Base-by-base conservation (phyloP, 345 rosid species). In the Populus euphratica region DNA sequence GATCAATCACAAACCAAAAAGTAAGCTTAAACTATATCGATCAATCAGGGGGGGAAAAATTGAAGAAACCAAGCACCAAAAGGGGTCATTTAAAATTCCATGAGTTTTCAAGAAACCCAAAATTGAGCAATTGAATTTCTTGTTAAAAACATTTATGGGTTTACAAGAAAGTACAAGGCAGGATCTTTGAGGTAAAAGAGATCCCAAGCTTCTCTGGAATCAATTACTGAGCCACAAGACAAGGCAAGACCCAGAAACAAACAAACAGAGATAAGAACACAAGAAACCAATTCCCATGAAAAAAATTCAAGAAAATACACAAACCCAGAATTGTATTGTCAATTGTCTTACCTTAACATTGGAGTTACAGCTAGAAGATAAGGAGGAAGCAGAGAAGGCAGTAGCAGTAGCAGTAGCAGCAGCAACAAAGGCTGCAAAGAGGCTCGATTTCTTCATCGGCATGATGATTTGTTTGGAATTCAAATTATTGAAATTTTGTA, bases 381-480 rank as follows among this genome's bases (percentile, higher is more conserved):
- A 66, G 54, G 76, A 78, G 23, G 88, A 83, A 17, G 85, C 80
- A 68, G 91, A 82, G 78, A 87, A 76, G 39, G 89, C 88, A 33
- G 90, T 73, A 52, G 87, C 87, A 33, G 36, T 33, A 33, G 35
- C 35, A 25, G 87, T 56, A 14, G 87, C 84, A 36, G 93, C 90
- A 31, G 89, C 81, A 52, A 86, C 85, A 27, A 90, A 88, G 61
- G 89, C 94, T 44, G 89, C 90, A 1, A 90, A 59, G 69, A 90
- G 31, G 33, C 89, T 86, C 3, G 92, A 85, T 81, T 86, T 90
- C 86, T 88, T 91, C 93, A 87, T 90, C 61, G 25, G n/a, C 36
- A 69, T 74, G 61, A 59, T 49, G 62, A 70, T 52, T 27, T 33
- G 39, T 17, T 17, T 36, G 11, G 74, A 33, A 62, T 56, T 74